Evolutionary conservation across 75 land plant species (phyloP), one percentile per base, ranked within the genome.

Genomic region (Adiantum capillusveneris): DNA sequence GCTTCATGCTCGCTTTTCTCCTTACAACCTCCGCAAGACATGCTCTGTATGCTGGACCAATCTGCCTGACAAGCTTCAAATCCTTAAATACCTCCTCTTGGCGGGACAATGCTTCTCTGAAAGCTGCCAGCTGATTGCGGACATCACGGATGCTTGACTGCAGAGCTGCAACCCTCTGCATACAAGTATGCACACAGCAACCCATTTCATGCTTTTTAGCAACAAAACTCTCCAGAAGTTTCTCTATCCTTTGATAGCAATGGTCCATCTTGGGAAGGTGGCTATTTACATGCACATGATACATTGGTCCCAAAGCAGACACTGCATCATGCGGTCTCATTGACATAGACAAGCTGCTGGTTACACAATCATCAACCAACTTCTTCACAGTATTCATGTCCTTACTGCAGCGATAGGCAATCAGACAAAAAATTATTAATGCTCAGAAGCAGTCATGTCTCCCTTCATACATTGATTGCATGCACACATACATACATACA

Each of bases 291-390:
- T 95, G 99, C 55, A 82, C 83, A 52, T 95, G 81, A 71, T 95
- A 86, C 89, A 95, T 90, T 25, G 87, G 99, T 45, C 97, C 99
- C 52, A 95, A 73, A 11, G 96, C 99, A 53, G 90, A 86, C 53
- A 95, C 85, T 30, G 99, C 96, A 80, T 95, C 99, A 76, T 90
- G 97, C 62, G 90, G 96, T 12, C 87, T 91, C 24, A 90, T 72
- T 1, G 96, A 84, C 7, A 80, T 73, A 7, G 98, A 81, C 16
- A 78, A 62, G 31, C 79, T 81, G 29, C 69, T 49, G 25, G 74
- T 55, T 31, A 76, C 29, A 59, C 86, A 86, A 48, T 90, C 88
- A 69, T 90, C 92, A 37, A 86, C 83, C 24, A 86, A 77, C 43
- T 84, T 90, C 71, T 84, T 95, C 55, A 90, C 91, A 36, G 85